Percentiles rank a stretch among this genome's conserved stretches.
Evolutionary conservation across 208 protist species (phyloP).

Genomic region (Trypanosoma congolense): DNA sequence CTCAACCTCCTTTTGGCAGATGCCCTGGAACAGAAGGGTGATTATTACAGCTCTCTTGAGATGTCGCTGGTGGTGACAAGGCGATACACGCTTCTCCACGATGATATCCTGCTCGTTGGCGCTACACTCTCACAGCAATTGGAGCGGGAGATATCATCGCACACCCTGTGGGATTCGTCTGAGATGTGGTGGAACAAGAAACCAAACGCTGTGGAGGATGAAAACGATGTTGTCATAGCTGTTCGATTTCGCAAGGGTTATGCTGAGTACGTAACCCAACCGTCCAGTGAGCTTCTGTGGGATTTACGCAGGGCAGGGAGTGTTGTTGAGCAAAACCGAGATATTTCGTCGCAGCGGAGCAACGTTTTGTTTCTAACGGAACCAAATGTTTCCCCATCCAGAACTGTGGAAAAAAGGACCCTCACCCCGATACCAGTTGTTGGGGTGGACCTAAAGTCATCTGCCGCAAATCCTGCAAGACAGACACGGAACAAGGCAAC

Average conservation of each 20-base stretch:
- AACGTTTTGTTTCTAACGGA: constrained; percentile 16
- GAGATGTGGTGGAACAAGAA: constrained; percentile 17
- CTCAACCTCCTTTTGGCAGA: constrained; percentile 23
- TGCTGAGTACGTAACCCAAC: neutral
- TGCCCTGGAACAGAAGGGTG: constrained; percentile 13
- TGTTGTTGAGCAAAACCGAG: neutral
- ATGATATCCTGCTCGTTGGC: constrained; percentile 56
- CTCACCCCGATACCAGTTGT: constrained; percentile 5
- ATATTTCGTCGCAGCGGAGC: neutral
- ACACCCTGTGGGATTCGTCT: constrained; percentile 32
- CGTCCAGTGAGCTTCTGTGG: constrained; percentile 14
- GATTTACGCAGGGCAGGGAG: constrained; percentile 9
- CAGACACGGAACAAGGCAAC: neutral
- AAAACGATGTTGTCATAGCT: constrained; percentile 34
- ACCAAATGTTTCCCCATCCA: neutral
- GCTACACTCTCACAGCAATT: constrained; percentile 52
- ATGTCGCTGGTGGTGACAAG: constrained; percentile 58
- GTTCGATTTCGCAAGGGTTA: constrained; percentile 25
- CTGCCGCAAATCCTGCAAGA: neutral
- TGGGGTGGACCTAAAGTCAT: neutral
- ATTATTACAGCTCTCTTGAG: constrained; percentile 13
- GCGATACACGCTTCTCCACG: constrained; percentile 42
- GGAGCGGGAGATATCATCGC: constrained; percentile 27
- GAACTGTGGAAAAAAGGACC: constrained; percentile 2
- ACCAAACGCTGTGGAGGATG: constrained; percentile 1